Evolutionary conservation across 257 asterid species (phyloP), one percentile per base, ranked within the genome.

Genomic region (Ballota nigra): DNA sequence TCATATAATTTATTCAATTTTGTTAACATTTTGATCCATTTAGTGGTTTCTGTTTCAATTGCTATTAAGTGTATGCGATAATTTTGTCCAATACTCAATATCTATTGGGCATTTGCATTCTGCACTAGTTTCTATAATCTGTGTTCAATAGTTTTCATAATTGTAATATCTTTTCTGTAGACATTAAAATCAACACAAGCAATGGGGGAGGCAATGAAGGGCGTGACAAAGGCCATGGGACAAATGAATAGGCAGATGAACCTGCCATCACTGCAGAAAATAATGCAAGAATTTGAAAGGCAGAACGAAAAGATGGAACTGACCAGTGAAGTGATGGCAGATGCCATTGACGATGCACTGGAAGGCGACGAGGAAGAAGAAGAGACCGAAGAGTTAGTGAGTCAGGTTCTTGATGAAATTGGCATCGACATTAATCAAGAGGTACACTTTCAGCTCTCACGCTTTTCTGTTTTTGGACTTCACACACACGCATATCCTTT

Each of bases 121-220:
- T 16, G n/a, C 47, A 23, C 6, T 24, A 4, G 23, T 51, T 71
- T 24, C 60, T 8, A n/a, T n/a, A n/a, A n/a, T n/a, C 47, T 4
- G 10, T 55, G 22, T 59, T 73, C 52, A 56, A 13, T 5, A 33
- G n/a, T 64, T 45, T 64, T 66, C 61, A 60, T 24, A 26, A 20
- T 64, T 28, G 23, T 36, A 33, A 11, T 15, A 15, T 61, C 19
- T 65, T 28, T 62, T 80, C 26, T 38, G 52, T 85, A 94, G 99
- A 94, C 97, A 5, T 72, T 94, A 76, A 94, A 94, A 81, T 94
- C 99, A 11, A 94, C 99, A 20, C 99, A 94, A 86, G 99, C 99
- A 66, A 94, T 94, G 99, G 97, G 97, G 43, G 99, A 91, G 84
- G 99, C 99, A 71, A 94, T 94, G 99, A 91, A 94, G 83, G 99